Conservation (phyloP, 2,329 filamentous ascomycete genomes). For the Colletotrichum zoysiae region DNA sequence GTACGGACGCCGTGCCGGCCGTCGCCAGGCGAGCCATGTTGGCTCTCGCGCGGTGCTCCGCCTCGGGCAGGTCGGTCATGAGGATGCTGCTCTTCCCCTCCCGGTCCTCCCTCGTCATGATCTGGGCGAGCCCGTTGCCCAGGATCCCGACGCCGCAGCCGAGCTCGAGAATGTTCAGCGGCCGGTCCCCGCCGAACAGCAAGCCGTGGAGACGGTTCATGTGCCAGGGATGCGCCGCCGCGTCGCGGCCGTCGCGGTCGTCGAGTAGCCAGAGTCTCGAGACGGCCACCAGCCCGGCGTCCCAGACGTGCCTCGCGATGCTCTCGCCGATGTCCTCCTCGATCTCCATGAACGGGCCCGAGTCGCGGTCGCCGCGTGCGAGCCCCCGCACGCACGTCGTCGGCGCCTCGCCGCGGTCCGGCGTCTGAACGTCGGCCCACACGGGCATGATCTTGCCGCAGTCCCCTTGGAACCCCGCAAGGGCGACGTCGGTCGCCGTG, state of each 20-base stretch:
- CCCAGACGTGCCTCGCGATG: conserved; percentile 71
- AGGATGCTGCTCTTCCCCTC: conserved; percentile 53
- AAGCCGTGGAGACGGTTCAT: conserved; percentile 43
- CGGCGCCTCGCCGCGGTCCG: conserved; percentile 34
- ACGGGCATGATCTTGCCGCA: conserved; percentile 60
- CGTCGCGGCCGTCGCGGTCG: conserved; percentile 30
- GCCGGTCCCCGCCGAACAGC: conserved; percentile 43
- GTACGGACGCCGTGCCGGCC: not conserved
- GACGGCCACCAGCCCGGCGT: conserved; percentile 64
- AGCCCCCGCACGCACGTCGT: conserved; percentile 50
- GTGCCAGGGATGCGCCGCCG: conserved; percentile 2
- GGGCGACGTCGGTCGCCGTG: conserved; percentile 3
- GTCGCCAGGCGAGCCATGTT: conserved; percentile 57
- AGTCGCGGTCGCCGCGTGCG: conserved; percentile 45
- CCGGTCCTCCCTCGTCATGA: conserved; percentile 46
- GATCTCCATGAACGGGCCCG: conserved; percentile 54
- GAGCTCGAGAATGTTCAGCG: conserved; percentile 64
- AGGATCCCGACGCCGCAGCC: conserved; percentile 70
- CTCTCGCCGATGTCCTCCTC: conserved; percentile 71
- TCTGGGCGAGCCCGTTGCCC: conserved; percentile 61
- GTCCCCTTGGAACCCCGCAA: conserved; percentile 17
- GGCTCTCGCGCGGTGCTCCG: conserved; percentile 60
- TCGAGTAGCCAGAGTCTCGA: conserved; percentile 48
- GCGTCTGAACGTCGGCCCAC: conserved; percentile 51
- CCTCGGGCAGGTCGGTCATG: conserved; percentile 69